These are phyloP conservation scores for Triticum timopheevii DNA, from an alignment of 176 grass and related monocot genomes.

Conservation along the genomic window DNA sequence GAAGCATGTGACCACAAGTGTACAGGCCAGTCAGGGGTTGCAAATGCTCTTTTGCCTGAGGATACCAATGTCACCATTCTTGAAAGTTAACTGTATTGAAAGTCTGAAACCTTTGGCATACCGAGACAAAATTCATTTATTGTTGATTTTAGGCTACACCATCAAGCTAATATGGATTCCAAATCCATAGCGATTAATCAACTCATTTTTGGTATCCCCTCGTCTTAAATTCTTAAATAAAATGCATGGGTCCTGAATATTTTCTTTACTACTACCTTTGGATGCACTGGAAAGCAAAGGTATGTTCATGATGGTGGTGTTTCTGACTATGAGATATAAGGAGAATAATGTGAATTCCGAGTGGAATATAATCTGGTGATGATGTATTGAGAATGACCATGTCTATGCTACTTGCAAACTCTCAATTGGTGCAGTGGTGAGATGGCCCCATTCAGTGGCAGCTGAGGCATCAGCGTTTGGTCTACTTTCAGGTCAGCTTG, in stretches of 20 bases:
- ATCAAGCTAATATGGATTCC: neutral
- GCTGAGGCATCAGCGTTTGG: slow-evolving; percentile 19
- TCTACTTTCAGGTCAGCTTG: neutral
- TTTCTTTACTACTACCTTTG: neutral
- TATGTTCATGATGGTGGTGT: neutral
- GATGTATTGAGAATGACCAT: slow-evolving; percentile 7
- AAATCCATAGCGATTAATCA: neutral
- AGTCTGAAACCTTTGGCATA: slow-evolving; percentile 29
- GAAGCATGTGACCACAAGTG: slow-evolving; percentile 50
- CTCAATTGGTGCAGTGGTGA: slow-evolving; percentile 6
- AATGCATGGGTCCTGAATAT: neutral
- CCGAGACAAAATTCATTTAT: neutral
- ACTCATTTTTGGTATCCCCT: neutral
- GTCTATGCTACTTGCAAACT: neutral
- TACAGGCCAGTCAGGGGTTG: slow-evolving; percentile 38
- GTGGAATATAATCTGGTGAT: slow-evolving; percentile 13
- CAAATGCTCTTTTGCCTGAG: slow-evolving; percentile 55
- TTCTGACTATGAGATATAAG: slow-evolving; percentile 9
- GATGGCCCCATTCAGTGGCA: neutral
- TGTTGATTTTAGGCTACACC: neutral
- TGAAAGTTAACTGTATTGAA: slow-evolving; percentile 6
- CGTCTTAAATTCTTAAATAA: neutral
- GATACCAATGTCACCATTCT: slow-evolving; percentile 33
- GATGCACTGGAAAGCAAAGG: slow-evolving; percentile 1
- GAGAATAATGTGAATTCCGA: neutral